phyloP scores from a whole-genome alignment of 2,329 filamentous ascomycete species.

The Paraphoma chrysanthemicola region DNA sequence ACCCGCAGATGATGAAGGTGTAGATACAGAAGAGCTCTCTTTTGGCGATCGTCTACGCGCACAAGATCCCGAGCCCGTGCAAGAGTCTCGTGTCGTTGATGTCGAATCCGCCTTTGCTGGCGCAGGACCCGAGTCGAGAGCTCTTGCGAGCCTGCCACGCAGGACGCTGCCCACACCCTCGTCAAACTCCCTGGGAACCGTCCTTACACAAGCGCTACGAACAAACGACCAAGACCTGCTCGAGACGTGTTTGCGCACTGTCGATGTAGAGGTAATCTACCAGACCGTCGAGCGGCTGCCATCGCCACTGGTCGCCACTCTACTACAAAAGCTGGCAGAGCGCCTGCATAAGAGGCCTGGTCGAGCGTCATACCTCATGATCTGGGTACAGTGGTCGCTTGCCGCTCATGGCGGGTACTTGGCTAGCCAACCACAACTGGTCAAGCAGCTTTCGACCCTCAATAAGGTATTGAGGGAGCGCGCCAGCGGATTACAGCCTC shows the following conservation, averaged over 20 bases:
- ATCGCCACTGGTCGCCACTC: constrained; percentile 77
- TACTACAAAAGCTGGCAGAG: constrained; percentile 85
- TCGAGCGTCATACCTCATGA: constrained; percentile 86
- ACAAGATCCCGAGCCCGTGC: constrained; percentile 54
- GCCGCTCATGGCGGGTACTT: constrained; percentile 91
- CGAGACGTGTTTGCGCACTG: constrained; percentile 87
- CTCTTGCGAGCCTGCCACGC: constrained; percentile 51
- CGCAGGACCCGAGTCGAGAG: constrained; percentile 53
- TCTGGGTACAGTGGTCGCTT: constrained; percentile 95
- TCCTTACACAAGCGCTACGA: constrained; percentile 90
- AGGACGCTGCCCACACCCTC: constrained; percentile 63
- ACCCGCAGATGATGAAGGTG: constrained; percentile 41
- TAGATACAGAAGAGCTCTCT: constrained; percentile 66
- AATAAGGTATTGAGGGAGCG: constrained; percentile 89
- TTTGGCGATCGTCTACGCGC: constrained; percentile 86
- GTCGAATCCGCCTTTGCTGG: constrained; percentile 66
- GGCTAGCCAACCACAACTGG: constrained; percentile 82
- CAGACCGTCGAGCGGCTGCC: constrained; percentile 91
- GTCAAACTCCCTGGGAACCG: constrained; percentile 78
- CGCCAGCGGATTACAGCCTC: constrained; percentile 78
- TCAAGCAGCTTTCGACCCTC: constrained; percentile 77
- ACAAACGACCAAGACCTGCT: constrained; percentile 90
- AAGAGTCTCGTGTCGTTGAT: constrained; percentile 66
- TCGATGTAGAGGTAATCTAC: constrained; percentile 77
- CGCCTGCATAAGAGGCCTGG: constrained; percentile 87